These are phyloP conservation scores for Hyparrhenia diplandra DNA, from an alignment of 176 grass and related monocot genomes.

Conservation along the genomic window DNA sequence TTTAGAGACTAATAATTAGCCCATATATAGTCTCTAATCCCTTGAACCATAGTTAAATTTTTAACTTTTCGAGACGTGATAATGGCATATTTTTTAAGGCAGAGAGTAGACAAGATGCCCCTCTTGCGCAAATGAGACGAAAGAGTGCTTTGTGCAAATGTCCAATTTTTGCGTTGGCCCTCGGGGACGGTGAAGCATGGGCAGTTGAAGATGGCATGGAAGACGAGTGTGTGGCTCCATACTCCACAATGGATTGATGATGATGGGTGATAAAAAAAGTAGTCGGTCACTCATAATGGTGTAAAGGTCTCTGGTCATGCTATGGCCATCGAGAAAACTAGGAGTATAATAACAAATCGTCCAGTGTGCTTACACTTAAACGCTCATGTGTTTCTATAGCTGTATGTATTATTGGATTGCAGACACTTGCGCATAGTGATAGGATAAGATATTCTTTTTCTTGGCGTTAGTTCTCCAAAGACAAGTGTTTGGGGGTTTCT, in stretches of 20 bases:
- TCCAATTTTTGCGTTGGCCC: background rate
- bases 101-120: no score
- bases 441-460: background rate
- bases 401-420: background rate
- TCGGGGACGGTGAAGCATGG: background rate
- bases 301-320: background rate
- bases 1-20: no score
- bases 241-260: background rate
- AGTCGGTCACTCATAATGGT: background rate
- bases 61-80: no score
- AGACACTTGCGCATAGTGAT: background rate
- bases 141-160: background rate
- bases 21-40: no score
- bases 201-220: background rate
- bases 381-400: background rate
- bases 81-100: no score
- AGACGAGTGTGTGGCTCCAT: background rate
- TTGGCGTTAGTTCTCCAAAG: background rate
- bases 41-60: no score
- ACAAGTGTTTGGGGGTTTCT: background rate
- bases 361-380: background rate
- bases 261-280: background rate
- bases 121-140: background rate
- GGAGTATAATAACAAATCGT: background rate
- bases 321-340: background rate